Evolutionary conservation across 805 yeast genomes (phyloP).

Genomic region (Ogataea philodendri): DNA sequence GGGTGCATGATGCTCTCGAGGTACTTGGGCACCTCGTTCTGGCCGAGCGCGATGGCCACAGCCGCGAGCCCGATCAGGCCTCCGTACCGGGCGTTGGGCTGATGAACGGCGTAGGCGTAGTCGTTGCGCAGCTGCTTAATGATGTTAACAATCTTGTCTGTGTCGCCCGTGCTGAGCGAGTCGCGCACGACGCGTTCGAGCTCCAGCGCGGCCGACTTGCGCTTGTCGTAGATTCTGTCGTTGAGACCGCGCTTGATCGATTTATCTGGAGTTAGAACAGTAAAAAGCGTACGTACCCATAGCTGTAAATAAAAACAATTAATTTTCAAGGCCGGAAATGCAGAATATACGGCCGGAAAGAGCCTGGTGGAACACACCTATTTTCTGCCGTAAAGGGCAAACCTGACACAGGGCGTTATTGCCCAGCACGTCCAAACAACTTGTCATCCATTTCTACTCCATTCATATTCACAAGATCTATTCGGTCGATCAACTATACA

Average conservation of each 20-base stretch:
- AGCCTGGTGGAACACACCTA: too few species aligned
- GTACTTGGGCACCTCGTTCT: constrained; percentile 76
- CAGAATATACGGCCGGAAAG: not conserved
- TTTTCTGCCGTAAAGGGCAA: too few species aligned
- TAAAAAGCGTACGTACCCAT: constrained; percentile 15
- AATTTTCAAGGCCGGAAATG: not conserved
- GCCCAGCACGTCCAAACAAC: too few species aligned
- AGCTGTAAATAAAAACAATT: constrained; percentile 1
- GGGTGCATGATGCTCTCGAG: constrained; percentile 88
- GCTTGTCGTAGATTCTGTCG: constrained; percentile 73
- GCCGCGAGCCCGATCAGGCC: constrained; percentile 96
- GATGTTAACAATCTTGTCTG: constrained; percentile 55
- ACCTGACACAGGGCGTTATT: too few species aligned
- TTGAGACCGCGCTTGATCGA: constrained; percentile 64
- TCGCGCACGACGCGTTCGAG: constrained; percentile 76
- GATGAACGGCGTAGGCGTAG: constrained; percentile 78
- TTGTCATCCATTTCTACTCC: too few species aligned
- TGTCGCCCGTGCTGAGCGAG: constrained; percentile 58
- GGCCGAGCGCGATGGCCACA: constrained; percentile 89
- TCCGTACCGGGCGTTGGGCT: constrained; percentile 89
- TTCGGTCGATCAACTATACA: too few species aligned
- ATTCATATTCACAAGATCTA: too few species aligned
- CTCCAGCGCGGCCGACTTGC: constrained; percentile 75
- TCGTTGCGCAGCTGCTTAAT: constrained; percentile 76
- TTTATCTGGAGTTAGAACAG: constrained; percentile 43